phyloP scores from a whole-genome alignment of 2,329 filamentous ascomycete genomes.

The Pseudopithomyces maydicus region DNA sequence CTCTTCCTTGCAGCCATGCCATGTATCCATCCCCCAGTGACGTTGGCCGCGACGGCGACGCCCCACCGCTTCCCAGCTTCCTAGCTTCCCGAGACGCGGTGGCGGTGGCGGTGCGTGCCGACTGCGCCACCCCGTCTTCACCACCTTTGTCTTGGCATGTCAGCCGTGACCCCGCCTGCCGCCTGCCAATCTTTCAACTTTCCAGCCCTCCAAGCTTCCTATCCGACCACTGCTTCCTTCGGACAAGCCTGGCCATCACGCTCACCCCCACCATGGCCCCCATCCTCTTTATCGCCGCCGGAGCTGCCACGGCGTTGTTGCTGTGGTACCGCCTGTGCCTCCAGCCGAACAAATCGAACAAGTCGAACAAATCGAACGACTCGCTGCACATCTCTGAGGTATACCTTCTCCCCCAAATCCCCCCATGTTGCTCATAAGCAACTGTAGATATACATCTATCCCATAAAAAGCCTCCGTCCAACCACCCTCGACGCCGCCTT shows the following conservation, averaged over 20 bases:
- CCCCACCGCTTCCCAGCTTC: no score
- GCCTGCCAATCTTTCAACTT: no score
- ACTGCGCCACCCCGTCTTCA: no score
- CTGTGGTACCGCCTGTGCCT: conserved; percentile 2
- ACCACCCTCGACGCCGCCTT: conserved; percentile 44
- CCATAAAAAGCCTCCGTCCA: conserved; percentile 53
- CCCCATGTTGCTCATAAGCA: not conserved
- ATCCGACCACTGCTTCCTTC: no score
- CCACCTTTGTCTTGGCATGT: no score
- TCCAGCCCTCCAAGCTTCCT: no score
- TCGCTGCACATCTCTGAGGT: conserved; percentile 12
- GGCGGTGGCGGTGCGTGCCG: no score
- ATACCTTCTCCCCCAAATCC: not conserved
- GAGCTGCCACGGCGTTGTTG: not conserved
- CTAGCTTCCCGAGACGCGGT: no score
- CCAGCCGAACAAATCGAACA: not conserved
- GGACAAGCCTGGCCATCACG: no score
- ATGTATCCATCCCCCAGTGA: no score
- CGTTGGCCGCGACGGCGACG: no score
- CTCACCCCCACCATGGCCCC: conserved; percentile 2
- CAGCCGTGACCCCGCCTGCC: no score
- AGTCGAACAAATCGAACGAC: not conserved
- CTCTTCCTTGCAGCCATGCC: not conserved
- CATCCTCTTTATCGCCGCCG: conserved; percentile 1
- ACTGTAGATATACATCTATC: conserved; percentile 50